These are phyloP conservation scores for Fusarium sp. DNA, from an alignment of 2,329 filamentous ascomycete species.

Conservation along the genomic window DNA sequence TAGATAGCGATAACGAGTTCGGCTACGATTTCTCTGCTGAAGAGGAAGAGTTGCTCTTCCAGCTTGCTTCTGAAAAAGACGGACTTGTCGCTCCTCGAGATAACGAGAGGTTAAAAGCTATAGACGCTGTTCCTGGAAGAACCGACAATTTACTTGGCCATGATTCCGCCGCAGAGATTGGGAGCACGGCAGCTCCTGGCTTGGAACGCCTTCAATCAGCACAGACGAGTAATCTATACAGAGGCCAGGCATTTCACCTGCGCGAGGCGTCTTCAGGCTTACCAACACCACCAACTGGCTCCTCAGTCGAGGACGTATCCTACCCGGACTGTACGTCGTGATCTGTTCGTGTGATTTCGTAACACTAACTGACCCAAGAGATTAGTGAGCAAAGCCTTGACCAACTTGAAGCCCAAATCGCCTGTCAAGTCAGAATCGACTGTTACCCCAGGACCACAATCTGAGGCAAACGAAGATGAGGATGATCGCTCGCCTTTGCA, in stretches of 20 bases:
- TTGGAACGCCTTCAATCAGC: conserved; percentile 13
- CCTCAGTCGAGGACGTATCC: conserved; percentile 49
- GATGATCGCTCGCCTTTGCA: conserved; percentile 72
- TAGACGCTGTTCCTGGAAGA: conserved; percentile 45
- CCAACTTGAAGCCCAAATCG: conserved; percentile 33
- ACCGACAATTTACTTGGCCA: conserved; percentile 18
- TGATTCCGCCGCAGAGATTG: conserved; percentile 23
- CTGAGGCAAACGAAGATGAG: conserved; percentile 16
- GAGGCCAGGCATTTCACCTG: conserved; percentile 11
- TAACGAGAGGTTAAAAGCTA: conserved; percentile 28
- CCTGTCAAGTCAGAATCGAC: conserved; percentile 31
- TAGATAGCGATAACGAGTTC: conserved; percentile 59
- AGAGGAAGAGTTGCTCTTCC: conserved; percentile 58
- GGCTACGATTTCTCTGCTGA: conserved; percentile 62
- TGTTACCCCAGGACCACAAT: conserved; percentile 16
- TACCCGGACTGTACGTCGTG: conserved; percentile 67
- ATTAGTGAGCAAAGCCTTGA: conserved; percentile 68
- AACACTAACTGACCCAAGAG: conserved; percentile 74
- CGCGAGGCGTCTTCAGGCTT: conserved; percentile 6
- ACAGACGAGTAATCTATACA: conserved; percentile 5
- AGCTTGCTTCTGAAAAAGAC: conserved; percentile 48
- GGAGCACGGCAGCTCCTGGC: not conserved
- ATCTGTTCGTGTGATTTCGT: conserved; percentile 14
- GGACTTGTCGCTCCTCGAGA: conserved; percentile 1
- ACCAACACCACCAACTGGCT: conserved; percentile 21